These are phyloP conservation scores for Chytridiales sp. DNA, from an alignment of 371 early-diverging fungal species.

Conservation along the genomic window DNA sequence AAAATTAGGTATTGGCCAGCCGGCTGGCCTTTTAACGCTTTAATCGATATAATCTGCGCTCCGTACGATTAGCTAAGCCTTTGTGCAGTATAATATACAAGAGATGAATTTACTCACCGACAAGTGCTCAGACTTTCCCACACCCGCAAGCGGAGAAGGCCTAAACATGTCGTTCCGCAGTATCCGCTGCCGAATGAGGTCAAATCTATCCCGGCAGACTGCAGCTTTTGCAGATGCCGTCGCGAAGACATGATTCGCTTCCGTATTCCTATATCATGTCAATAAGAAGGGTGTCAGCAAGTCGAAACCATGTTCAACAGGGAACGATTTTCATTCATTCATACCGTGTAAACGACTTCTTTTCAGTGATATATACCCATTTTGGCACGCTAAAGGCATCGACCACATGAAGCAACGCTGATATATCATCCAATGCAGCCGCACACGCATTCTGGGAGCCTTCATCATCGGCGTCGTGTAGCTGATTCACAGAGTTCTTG, in stretches of 20 bases:
- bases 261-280: background rate
- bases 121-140: background rate
- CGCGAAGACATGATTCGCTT: conserved; percentile 49
- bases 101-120: background rate
- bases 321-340: background rate
- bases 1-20: conserved; percentile 71
- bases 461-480: conserved; percentile 21
- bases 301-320: background rate
- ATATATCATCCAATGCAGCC: conserved; percentile 44
- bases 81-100: background rate
- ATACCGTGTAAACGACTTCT: conserved; percentile 61
- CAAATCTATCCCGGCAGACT: conserved; percentile 71
- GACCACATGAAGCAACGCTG: conserved; percentile 63
- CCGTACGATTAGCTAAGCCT: background rate
- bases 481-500: background rate
- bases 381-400: conserved; percentile 46
- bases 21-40: conserved; percentile 75
- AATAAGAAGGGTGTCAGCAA: background rate
- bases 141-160: conserved; percentile 45
- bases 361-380: conserved; percentile 62
- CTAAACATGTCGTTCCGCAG: conserved; percentile 79
- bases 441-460: conserved; percentile 33
- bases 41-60: conserved; percentile 76
- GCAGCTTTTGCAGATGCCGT: conserved; percentile 64
- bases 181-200: conserved; percentile 73